Base-by-base conservation (phyloP, 2,329 filamentous ascomycete species). In the Arthrobotrys sinensis region DNA sequence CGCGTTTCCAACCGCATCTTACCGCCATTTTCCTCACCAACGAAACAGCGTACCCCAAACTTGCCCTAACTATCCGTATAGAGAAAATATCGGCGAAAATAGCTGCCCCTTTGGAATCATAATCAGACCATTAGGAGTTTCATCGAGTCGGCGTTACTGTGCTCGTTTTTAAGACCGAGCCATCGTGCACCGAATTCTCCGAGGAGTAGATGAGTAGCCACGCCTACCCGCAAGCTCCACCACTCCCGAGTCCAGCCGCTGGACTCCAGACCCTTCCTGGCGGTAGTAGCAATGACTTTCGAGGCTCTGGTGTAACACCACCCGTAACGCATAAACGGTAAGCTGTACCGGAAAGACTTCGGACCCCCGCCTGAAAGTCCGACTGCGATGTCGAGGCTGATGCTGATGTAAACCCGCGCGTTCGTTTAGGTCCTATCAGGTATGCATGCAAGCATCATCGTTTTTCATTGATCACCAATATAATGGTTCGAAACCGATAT, bases 1-100 rank as follows among this genome's bases (percentile, higher is more conserved):
- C 73, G 73, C 73, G 73, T 68, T 70, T 71, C 66, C 73, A 77
- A 77, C 73, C 73, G 73, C 73, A 70, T 77, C 73, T 77, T 55
- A 69, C 73, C 73, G 73, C 73, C 72, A 71, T 53, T 76, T 76
- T 76, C 72, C 72, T 76, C 46, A 48, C 65, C 64, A 70, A 53
- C 63, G 53, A 69, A 76, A 76, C 71, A 63, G 46, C 68, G 57
- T 12, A 60, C 55, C 55, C 55, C 55, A 72, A 65, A 71, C 67
- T 43, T 52, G 66, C 66, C 66, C 66, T 53, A 64, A 60, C 63
- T 76, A 76, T 70, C 72, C 72, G 40, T 53, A 69, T 65, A 62
- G 65, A 69, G 72, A 55, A 65, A 57, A 55, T 70, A 76, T 76
- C 72, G 55, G 65, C 72, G 57, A 65, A 60, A 69, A 68, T 32